These are phyloP conservation scores for Hericium alpestre DNA, from an alignment of 768 basidiomycete genomes.

Conservation along the genomic window DNA sequence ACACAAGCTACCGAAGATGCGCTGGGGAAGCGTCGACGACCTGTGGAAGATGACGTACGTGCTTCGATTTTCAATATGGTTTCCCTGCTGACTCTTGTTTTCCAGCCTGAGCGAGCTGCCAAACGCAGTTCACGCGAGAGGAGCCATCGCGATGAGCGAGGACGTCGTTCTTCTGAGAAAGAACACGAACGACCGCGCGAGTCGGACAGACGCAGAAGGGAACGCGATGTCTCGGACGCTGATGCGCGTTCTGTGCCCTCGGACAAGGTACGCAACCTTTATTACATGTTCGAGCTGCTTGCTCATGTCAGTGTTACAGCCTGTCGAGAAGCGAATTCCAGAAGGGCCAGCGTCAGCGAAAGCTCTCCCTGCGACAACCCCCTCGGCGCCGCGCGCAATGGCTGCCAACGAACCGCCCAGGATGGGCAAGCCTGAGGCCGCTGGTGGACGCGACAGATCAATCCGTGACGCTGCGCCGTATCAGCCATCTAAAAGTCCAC, in stretches of 20 bases:
- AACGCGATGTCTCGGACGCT: constrained; percentile 45
- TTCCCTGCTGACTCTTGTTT: neutral
- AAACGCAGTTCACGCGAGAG: constrained; percentile 79
- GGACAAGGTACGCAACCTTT: constrained; percentile 41
- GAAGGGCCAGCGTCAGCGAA: constrained; percentile 34
- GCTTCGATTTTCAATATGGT: neutral
- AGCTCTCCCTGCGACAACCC: constrained; percentile 43
- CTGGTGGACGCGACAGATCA: constrained; percentile 28
- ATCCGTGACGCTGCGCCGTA: neutral
- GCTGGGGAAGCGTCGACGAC: constrained; percentile 63
- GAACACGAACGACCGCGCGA: constrained; percentile 55
- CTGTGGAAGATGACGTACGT: constrained; percentile 66
- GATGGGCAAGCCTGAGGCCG: constrained; percentile 29
- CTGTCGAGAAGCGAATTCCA: constrained; percentile 43
- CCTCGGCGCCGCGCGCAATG: constrained; percentile 68
- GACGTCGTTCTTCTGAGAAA: constrained; percentile 48
- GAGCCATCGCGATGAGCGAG: constrained; percentile 63
- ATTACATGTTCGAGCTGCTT: neutral
- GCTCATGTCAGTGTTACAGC: constrained; percentile 18
- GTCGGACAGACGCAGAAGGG: constrained; percentile 54
- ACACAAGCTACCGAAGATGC: constrained; percentile 44
- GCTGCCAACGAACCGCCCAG: constrained; percentile 36
- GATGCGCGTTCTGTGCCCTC: constrained; percentile 35
- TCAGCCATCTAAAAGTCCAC: neutral
- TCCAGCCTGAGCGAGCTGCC: constrained; percentile 59